phyloP scores from a whole-genome alignment of 371 early-diverging fungal genomes.

The Rhizopus sp. region DNA sequence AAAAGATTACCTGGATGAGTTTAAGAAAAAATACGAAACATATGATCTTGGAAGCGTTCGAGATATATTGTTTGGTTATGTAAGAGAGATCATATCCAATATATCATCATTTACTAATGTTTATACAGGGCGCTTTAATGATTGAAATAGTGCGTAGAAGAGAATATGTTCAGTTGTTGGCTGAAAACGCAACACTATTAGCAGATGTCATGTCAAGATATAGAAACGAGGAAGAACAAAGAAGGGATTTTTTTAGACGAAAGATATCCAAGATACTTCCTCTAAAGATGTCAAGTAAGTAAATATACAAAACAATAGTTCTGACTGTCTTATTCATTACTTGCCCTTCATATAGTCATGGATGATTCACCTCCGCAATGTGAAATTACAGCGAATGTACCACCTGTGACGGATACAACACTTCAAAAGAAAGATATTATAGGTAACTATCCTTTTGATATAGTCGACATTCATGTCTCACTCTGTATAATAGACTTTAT shows the following conservation, averaged over 20 bases:
- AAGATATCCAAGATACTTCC: slow-evolving; percentile 64
- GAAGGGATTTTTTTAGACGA: slow-evolving; percentile 63
- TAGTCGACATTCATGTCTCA: background rate
- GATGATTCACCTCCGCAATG: slow-evolving; percentile 66
- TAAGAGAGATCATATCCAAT: slow-evolving; percentile 8
- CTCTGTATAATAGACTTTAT: background rate
- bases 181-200: slow-evolving; percentile 58
- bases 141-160: slow-evolving; percentile 75
- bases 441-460: background rate
- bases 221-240: slow-evolving; percentile 58
- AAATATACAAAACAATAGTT: no score
- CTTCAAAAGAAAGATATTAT: slow-evolving; percentile 4
- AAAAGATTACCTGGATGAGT: slow-evolving; percentile 23
- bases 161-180: slow-evolving; percentile 62
- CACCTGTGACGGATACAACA: background rate
- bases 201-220: slow-evolving; percentile 67
- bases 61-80: slow-evolving; percentile 42
- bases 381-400: slow-evolving; percentile 50
- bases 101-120: background rate
- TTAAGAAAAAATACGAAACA: slow-evolving; percentile 22
- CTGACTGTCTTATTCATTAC: background rate
- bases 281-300: slow-evolving; percentile 48
- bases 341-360: slow-evolving; percentile 13
- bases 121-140: slow-evolving; percentile 57
- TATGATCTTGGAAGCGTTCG: slow-evolving; percentile 28